Conservation (phyloP, 305 asterid species). For the Fraxinus albicans region DNA sequence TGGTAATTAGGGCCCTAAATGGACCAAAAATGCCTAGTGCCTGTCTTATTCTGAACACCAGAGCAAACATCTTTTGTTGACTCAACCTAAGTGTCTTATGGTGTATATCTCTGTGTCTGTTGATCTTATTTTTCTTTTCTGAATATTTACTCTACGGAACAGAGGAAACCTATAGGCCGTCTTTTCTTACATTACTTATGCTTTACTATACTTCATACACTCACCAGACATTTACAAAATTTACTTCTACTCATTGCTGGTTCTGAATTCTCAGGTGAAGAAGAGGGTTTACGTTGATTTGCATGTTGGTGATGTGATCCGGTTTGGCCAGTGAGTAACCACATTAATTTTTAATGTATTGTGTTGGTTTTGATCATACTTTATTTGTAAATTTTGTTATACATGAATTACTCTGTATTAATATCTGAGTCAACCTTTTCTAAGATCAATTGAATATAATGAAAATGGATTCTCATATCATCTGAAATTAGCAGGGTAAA, state of each 20-base stretch:
- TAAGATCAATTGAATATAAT: constrained; percentile 2
- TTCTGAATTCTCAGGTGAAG: constrained; percentile 51
- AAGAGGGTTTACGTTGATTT: constrained; percentile 75
- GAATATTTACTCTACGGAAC: neutral
- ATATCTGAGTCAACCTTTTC: neutral
- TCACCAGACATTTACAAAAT: neutral
- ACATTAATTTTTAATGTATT: constrained; percentile 20
- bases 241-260: constrained; percentile 20
- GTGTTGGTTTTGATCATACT: constrained; percentile 19
- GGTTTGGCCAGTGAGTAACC: constrained; percentile 89
- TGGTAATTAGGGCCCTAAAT: neutral
- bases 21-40: constrained; percentile 14
- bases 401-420: constrained; percentile 8
- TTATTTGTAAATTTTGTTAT: neutral
- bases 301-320: constrained; percentile 91
- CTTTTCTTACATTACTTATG: constrained; percentile 11
- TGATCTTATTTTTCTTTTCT: constrained; percentile 3
- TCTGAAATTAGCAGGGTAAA: constrained; percentile 1
- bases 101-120: neutral
- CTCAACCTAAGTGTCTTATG: constrained; percentile 12
- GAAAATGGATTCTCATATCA: neutral
- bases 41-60: neutral
- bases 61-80: neutral
- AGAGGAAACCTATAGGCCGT: neutral
- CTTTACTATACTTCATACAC: constrained; percentile 6